Conservation (phyloP, 495 filamentous ascomycete genomes). For the Trichoderma gamsii region DNA sequence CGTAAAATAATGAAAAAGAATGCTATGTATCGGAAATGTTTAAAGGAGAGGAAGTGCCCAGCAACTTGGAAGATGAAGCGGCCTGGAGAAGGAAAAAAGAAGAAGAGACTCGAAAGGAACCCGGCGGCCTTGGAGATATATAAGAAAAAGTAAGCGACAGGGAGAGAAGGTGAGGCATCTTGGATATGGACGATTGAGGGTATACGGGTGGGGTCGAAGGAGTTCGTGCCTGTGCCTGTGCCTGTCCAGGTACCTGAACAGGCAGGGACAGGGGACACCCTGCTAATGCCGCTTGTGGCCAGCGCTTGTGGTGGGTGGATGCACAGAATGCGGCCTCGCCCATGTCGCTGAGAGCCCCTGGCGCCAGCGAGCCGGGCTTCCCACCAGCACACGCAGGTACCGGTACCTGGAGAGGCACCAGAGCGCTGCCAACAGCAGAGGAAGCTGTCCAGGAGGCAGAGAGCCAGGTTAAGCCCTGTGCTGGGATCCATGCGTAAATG, state of each 20-base stretch:
- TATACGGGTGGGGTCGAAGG: neutral
- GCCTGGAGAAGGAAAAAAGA: conserved; percentile 23
- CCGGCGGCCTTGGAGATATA: conserved; percentile 21
- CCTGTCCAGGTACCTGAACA: neutral
- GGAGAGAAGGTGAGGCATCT: conserved; percentile 20
- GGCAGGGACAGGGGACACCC: neutral
- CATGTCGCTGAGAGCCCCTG: neutral
- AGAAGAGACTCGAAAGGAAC: conserved; percentile 19
- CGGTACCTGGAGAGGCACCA: neutral
- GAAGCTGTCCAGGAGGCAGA: neutral
- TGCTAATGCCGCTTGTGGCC: neutral
- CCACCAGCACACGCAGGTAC: neutral
- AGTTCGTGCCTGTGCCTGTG: neutral
- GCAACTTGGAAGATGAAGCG: conserved; percentile 29
- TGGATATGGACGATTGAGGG: neutral
- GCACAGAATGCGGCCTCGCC: neutral
- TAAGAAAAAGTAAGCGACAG: conserved; percentile 18
- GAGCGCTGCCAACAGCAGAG: neutral
- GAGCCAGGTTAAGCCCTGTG: neutral
- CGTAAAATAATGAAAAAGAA: conserved; percentile 27
- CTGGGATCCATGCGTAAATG: neutral
- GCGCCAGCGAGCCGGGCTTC: conserved; percentile 3
- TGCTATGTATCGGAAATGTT: conserved; percentile 23
- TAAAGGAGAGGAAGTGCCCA: conserved; percentile 36
- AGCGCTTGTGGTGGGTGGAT: conserved; percentile 1